Evolutionary conservation across 2,329 filamentous ascomycete species (phyloP).

Genomic region (Penicillium vulpinum): DNA sequence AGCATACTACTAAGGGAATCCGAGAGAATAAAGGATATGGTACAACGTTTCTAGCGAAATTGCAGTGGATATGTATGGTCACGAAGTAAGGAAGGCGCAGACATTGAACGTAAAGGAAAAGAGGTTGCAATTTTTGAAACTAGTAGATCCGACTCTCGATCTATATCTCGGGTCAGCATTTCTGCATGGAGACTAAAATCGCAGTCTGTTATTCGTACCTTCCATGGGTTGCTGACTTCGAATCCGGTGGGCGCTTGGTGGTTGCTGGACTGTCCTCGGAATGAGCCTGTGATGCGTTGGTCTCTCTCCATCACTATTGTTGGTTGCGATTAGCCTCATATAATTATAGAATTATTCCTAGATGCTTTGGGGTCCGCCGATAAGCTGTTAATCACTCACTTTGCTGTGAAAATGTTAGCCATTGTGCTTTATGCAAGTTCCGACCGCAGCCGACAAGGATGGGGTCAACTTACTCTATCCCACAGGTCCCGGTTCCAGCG

Average conservation of each 20-base stretch:
- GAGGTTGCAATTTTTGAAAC: conserved; percentile 25
- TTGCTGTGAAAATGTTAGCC: conserved; percentile 53
- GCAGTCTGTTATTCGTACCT: conserved; percentile 46
- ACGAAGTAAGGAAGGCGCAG: conserved; percentile 21
- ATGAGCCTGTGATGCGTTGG: conserved; percentile 60
- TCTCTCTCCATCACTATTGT: conserved; percentile 66
- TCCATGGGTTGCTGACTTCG: conserved; percentile 68
- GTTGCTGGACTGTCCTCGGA: conserved; percentile 63
- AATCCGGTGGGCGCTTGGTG: conserved; percentile 61
- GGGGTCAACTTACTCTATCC: conserved; percentile 58
- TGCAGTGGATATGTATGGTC: conserved; percentile 29
- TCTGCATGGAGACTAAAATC: background rate
- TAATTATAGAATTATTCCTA: conserved; percentile 10
- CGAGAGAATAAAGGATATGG: conserved; percentile 16
- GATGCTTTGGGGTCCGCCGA: conserved; percentile 2
- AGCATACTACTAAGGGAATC: conserved; percentile 9
- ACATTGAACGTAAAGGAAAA: conserved; percentile 22
- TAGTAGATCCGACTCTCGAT: conserved; percentile 45
- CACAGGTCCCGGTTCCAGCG: conserved; percentile 63
- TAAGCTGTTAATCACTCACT: conserved; percentile 44
- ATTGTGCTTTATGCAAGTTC: conserved; percentile 13
- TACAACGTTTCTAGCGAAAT: conserved; percentile 27
- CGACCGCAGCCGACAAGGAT: conserved; percentile 13
- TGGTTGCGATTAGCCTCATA: conserved; percentile 21
- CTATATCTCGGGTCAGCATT: conserved; percentile 30